Base-by-base conservation (phyloP, 2,329 filamentous ascomycete genomes). In the Zymoseptoria pseudotritici region DNA sequence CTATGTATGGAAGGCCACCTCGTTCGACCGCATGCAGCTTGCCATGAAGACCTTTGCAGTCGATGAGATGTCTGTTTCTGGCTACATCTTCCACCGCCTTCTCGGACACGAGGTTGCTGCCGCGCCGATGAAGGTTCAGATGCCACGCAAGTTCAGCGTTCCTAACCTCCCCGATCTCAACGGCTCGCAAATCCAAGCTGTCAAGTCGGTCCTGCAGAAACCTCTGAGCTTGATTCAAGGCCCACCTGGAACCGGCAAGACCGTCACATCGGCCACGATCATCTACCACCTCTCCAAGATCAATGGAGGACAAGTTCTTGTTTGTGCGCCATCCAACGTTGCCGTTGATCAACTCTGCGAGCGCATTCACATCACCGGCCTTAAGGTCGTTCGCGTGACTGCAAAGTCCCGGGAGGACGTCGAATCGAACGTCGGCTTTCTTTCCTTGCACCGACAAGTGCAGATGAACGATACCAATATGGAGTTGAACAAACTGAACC, bases 21-120 rank as follows among this genome's bases (percentile, higher is more conserved):
- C 93, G 0, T 99, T 99, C 73, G 94, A 99, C 72, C 92, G 94
- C 64, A 99, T 99, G 94, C 94, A 99, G 75, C 86, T 92, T 66
- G 95, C 94, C 58, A 97, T 99, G 93, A 97, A 97, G 81, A 97
- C 91, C 0, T 99, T 99, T 73, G 94, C 94, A 5, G 86, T 97
- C 52, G 93, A 99, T 68, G 94, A 99, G 75, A 90, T 96, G 88
- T 97, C 92, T 71, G 93, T 99, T 51, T 97, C 94, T 21, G 94
- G 94, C 46, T 99, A 97, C 77, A 96, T 99, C 65, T 99, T 97
- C 79, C 94, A 99, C 74, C 94, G 94, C 66, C 83, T 99, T 21
- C 85, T 99, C 31, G 94, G 94, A 57, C 91, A 97, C 71, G 93
- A 97, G 73, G 94, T 97, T 61, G 91, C 91, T 26, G 86, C 93